phyloP scores from a whole-genome alignment of 352 stramenopile species.

The Phytophthora sp. region DNA sequence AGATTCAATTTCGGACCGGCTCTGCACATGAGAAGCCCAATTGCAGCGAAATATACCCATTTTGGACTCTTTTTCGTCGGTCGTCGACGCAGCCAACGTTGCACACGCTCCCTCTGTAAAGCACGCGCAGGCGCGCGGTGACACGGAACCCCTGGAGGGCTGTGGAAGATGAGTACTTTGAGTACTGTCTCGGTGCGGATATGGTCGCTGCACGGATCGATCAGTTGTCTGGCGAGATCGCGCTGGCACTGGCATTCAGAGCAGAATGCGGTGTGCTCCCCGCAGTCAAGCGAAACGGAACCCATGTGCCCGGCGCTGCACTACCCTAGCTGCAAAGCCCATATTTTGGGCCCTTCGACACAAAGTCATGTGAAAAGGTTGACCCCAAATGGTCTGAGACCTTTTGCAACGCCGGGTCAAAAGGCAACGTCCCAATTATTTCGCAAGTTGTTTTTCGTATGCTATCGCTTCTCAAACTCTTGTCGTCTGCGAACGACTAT shows the following conservation, averaged over 20 bases:
- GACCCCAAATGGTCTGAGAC: conserved; percentile 13
- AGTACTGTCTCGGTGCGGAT: too few species aligned
- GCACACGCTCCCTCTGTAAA: conserved; percentile 15
- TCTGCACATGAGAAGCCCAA: conserved; percentile 7
- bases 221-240: conserved; percentile 17
- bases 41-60: conserved; percentile 5
- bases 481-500: too few species aligned
- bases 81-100: conserved; percentile 11
- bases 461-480: too few species aligned
- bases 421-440: conserved; percentile 16
- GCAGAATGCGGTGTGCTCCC: neutral
- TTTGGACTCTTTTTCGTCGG: too few species aligned
- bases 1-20: conserved; percentile 20
- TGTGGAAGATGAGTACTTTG: too few species aligned
- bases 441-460: too few species aligned
- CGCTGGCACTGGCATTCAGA: neutral
- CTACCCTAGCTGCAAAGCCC: neutral
- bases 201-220: too few species aligned
- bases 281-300: conserved; percentile 5
- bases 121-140: neutral
- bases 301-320: conserved; percentile 16
- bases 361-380: conserved; percentile 24
- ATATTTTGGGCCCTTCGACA: conserved; percentile 9
- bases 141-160: too few species aligned
- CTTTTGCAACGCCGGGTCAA: conserved; percentile 5